Conservation (phyloP, 441 rosid species). For the Sinapis alba region DNA sequence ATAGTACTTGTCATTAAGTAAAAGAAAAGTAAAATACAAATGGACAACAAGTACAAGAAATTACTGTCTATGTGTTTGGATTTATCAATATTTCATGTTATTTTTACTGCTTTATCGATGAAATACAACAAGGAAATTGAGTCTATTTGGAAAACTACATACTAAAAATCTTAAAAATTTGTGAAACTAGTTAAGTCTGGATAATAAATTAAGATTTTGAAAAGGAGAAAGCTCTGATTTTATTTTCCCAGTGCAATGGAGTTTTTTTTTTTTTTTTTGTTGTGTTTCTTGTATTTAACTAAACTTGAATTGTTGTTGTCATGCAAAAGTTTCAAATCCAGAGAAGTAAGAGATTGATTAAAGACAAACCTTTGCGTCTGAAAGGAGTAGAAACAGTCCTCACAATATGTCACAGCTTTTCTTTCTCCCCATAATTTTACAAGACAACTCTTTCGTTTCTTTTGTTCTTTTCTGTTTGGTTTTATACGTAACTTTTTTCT, state of each 20-base stretch:
- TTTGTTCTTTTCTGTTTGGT: constrained; percentile 42
- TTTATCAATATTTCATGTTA: not conserved
- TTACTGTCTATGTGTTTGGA: constrained; percentile 4
- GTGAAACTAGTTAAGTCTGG: not conserved
- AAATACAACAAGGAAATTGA: not conserved
- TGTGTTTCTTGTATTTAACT: constrained; percentile 16
- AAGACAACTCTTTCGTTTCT: constrained; percentile 32
- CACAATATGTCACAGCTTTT: constrained; percentile 39
- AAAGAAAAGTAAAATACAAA: constrained; percentile 13
- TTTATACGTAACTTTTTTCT: not conserved
- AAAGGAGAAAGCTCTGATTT: not conserved
- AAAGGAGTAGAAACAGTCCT: constrained; percentile 21
- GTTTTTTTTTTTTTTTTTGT: constrained; percentile 13
- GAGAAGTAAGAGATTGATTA: constrained; percentile 30
- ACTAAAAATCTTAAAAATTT: not conserved
- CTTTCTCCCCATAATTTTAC: constrained; percentile 19
- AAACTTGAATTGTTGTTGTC: constrained; percentile 29
- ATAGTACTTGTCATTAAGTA: constrained; percentile 13
- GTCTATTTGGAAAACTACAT: not conserved
- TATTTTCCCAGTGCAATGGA: not conserved
- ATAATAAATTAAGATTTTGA: not conserved
- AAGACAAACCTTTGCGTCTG: constrained; percentile 30
- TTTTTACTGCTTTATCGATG: not conserved
- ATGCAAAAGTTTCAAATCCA: constrained; percentile 26
- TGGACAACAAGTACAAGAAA: constrained; percentile 6